Evolutionary conservation across 2,329 filamentous ascomycete species (phyloP).

Genomic region (Calonectria hawksworthii): DNA sequence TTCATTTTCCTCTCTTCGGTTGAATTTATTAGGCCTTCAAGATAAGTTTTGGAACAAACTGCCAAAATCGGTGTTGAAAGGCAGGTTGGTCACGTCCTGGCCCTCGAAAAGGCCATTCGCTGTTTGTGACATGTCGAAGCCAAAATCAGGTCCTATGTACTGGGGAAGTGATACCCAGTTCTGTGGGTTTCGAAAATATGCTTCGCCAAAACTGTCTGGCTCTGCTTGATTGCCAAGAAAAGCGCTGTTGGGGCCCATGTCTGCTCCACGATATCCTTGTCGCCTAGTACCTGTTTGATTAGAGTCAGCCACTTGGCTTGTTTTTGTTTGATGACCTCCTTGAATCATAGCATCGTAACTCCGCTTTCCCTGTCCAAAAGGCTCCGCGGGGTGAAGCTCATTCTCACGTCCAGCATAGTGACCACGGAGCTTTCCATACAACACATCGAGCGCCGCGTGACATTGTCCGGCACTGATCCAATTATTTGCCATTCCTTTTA

Average conservation of each 20-base stretch:
- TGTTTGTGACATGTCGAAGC: conserved; percentile 18
- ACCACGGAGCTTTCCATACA: neutral
- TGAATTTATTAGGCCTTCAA: neutral
- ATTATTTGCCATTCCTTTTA: conserved; percentile 7
- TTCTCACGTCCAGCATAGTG: neutral
- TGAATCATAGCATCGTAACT: neutral
- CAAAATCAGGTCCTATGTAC: conserved; percentile 28
- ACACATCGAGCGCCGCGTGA: neutral
- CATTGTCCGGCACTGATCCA: conserved; percentile 23
- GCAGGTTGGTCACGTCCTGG: neutral
- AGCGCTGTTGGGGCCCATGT: neutral
- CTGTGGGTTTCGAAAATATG: neutral
- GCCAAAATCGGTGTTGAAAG: neutral
- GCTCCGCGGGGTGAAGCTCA: neutral
- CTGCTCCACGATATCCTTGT: neutral
- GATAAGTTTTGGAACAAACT: neutral
- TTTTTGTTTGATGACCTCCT: neutral
- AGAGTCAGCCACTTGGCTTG: neutral
- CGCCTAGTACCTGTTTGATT: neutral
- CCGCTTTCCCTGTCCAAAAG: neutral
- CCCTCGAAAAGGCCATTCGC: neutral
- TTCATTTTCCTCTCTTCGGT: neutral
- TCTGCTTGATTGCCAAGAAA: neutral
- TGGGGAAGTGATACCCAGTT: conserved; percentile 15
- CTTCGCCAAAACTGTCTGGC: neutral